Evolutionary conservation across 139 green algal genomes (phyloP).

Genomic region (Chlorella sp.): DNA sequence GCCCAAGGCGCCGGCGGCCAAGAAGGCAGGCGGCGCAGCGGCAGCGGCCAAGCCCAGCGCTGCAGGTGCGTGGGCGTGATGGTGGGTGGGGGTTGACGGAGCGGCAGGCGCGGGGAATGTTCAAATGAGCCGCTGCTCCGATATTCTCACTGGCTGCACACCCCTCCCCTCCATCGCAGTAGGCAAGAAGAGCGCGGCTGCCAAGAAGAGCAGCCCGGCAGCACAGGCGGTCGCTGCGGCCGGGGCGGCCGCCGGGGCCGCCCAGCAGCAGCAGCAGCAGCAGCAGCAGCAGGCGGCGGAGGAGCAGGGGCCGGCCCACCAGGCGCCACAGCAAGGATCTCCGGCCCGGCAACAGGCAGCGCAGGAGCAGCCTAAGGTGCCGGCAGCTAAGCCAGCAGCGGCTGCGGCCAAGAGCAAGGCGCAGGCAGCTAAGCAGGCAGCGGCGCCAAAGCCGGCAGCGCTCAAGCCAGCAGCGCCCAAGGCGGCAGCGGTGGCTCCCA

Average conservation of each 20-base stretch:
- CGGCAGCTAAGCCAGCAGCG: neutral
- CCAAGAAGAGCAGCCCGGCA: neutral
- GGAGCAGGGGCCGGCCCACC: neutral
- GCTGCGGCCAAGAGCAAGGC: neutral
- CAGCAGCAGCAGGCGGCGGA: neutral
- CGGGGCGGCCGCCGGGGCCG: neutral
- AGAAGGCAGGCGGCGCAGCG: no score
- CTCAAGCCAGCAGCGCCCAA: neutral
- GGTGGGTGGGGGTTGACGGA: no score
- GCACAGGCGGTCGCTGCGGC: neutral
- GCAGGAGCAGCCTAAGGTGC: neutral
- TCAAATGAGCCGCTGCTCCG: no score
- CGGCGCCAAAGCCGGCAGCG: neutral
- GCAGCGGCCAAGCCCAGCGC: neutral
- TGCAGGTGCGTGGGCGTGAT: no score
- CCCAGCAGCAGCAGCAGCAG: neutral
- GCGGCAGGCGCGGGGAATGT: no score
- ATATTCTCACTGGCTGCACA: neutral
- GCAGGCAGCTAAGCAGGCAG: neutral
- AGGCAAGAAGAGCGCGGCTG: slow-evolving; percentile 11
- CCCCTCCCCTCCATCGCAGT: neutral
- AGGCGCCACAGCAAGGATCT: neutral
- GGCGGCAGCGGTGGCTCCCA: neutral
- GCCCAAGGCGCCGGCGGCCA: neutral
- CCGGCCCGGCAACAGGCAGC: neutral